Percentiles rank a stretch among this genome's conserved stretches.
These are phyloP conservation scores for Aspergillus caelatus DNA, from an alignment of 2,329 filamentous ascomycete genomes.

Conservation along the genomic window DNA sequence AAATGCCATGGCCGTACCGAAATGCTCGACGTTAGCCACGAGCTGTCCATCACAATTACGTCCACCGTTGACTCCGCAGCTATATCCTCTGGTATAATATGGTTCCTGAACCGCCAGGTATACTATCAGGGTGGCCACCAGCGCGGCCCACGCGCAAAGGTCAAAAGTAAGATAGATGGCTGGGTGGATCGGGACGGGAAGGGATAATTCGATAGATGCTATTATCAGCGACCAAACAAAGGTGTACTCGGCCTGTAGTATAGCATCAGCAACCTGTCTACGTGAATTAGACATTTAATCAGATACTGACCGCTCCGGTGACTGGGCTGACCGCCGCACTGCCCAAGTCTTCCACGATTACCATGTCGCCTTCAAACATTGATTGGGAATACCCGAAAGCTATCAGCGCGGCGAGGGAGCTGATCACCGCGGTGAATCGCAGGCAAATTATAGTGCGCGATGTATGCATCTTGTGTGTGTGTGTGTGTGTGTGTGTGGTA, in stretches of 20 bases:
- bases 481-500: neutral
- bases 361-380: neutral
- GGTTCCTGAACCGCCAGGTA: slow-evolving; percentile 5
- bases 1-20: slow-evolving; percentile 13
- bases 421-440: slow-evolving; percentile 4
- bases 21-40: slow-evolving; percentile 11
- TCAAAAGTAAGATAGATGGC: slow-evolving; percentile 16
- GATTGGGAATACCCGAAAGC: slow-evolving; percentile 11
- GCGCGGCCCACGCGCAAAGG: slow-evolving; percentile 6
- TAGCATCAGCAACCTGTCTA: neutral
- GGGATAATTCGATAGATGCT: slow-evolving; percentile 9
- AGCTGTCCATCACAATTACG: slow-evolving; percentile 9
- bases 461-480: neutral
- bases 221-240: slow-evolving; percentile 14
- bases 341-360: slow-evolving; percentile 5
- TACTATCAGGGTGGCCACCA: neutral
- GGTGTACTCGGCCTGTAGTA: slow-evolving; percentile 7
- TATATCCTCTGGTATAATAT: slow-evolving; percentile 9
- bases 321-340: slow-evolving; percentile 7
- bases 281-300: neutral
- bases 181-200: slow-evolving; percentile 9
- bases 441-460: slow-evolving; percentile 4
- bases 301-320: slow-evolving; percentile 10
- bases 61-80: neutral
- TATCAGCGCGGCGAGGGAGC: slow-evolving; percentile 10